These are phyloP conservation scores for Mycena vulgaris DNA, from an alignment of 768 basidiomycete species.

Conservation along the genomic window DNA sequence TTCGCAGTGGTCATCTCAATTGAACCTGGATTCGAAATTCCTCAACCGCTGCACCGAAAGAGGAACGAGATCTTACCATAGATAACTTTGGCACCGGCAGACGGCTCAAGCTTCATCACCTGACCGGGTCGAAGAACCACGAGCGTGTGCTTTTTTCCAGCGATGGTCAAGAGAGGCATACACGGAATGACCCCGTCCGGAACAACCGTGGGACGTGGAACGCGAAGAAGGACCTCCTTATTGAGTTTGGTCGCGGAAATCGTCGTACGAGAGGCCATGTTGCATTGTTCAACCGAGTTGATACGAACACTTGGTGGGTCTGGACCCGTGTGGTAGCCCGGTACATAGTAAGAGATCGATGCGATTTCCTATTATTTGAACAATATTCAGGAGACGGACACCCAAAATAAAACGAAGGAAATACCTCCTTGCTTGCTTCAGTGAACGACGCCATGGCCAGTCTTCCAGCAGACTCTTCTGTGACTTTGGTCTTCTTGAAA, in stretches of 20 bases:
- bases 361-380: slow-evolving; percentile 41
- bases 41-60: background rate
- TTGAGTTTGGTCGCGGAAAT: slow-evolving; percentile 38
- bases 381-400: background rate
- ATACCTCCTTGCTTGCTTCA: background rate
- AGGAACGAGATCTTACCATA: slow-evolving; percentile 26
- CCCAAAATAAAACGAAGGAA: background rate
- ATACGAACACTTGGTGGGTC: slow-evolving; percentile 37
- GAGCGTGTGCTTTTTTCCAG: slow-evolving; percentile 37
- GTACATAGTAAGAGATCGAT: slow-evolving; percentile 48
- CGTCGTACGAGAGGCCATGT: slow-evolving; percentile 6
- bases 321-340: slow-evolving; percentile 44
- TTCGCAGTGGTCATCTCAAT: slow-evolving; percentile 5
- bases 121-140: slow-evolving; percentile 40
- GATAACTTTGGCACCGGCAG: slow-evolving; percentile 40
- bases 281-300: slow-evolving; percentile 14
- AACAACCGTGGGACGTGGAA: slow-evolving; percentile 37
- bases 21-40: background rate
- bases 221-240: slow-evolving; percentile 42
- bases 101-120: background rate
- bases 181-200: slow-evolving; percentile 15
- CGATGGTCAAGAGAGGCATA: slow-evolving; percentile 36
- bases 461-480: slow-evolving; percentile 36
- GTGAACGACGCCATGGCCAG: slow-evolving; percentile 35
- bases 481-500: slow-evolving; percentile 14